Evolutionary conservation across 2,329 filamentous ascomycete species (phyloP).

Genomic region (Penicillium sp.): DNA sequence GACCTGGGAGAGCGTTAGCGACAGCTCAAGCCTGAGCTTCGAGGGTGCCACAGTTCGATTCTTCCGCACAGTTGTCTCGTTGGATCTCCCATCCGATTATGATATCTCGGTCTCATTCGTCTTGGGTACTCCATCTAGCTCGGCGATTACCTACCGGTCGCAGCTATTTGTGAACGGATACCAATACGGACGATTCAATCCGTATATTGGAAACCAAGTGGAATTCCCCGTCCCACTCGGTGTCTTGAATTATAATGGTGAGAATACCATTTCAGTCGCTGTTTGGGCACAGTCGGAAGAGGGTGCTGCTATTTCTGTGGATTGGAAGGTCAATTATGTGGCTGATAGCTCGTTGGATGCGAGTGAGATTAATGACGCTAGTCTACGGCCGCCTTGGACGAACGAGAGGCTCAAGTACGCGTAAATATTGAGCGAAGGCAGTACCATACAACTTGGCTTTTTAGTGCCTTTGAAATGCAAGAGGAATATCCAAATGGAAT

Average conservation of each 20-base stretch:
- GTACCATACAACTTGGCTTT: not conserved
- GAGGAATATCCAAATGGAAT: no score
- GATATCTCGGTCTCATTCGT: constrained; percentile 60
- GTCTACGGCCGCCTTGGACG: constrained; percentile 54
- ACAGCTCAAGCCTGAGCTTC: constrained; percentile 43
- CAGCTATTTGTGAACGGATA: constrained; percentile 66
- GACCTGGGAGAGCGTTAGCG: constrained; percentile 38
- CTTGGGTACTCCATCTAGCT: constrained; percentile 47
- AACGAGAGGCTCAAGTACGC: constrained; percentile 39
- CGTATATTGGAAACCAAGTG: constrained; percentile 62
- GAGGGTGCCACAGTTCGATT: constrained; percentile 54
- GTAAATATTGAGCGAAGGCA: not conserved
- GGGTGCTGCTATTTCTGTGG: constrained; percentile 52
- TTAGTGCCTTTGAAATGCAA: no score
- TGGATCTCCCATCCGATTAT: constrained; percentile 52
- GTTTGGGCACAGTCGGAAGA: constrained; percentile 61
- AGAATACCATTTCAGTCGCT: constrained; percentile 59
- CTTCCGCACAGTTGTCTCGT: constrained; percentile 55
- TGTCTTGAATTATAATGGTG: constrained; percentile 57
- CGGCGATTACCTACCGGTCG: constrained; percentile 47
- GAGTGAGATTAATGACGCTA: not conserved
- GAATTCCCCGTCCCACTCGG: constrained; percentile 62
- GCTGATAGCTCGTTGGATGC: constrained; percentile 52
- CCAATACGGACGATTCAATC: constrained; percentile 62
- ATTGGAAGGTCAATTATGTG: constrained; percentile 56